Evolutionary conservation across 176 grass and related monocot genomes (phyloP).

Genomic region (Zoysia japonica): DNA sequence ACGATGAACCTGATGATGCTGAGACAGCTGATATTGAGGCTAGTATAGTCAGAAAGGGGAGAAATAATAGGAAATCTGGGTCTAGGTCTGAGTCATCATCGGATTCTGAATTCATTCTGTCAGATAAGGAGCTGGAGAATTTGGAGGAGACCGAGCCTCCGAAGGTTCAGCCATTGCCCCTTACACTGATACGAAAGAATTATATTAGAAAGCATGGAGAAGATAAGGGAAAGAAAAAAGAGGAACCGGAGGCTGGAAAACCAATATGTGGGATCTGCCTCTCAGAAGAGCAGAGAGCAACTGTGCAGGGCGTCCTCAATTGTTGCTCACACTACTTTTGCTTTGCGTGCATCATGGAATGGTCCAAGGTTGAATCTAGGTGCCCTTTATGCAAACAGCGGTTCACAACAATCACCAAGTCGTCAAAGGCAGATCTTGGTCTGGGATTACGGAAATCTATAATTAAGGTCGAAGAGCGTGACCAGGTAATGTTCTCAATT

Average conservation of each 20-base stretch:
- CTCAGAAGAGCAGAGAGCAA: constrained; percentile 70
- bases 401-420: constrained; percentile 88
- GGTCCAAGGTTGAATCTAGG: constrained; percentile 90
- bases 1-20: constrained; percentile 45
- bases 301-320: constrained; percentile 68
- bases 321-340: constrained; percentile 97
- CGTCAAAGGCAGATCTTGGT: constrained; percentile 57
- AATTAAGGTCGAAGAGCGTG: constrained; percentile 73
- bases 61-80: constrained; percentile 44
- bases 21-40: constrained; percentile 2
- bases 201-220: constrained; percentile 41
- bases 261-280: constrained; percentile 82
- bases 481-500: constrained; percentile 69
- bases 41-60: constrained; percentile 43
- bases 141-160: constrained; percentile 21
- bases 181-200: constrained; percentile 43
- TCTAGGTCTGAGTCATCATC: constrained; percentile 54
- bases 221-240: constrained; percentile 72
- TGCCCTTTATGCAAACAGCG: constrained; percentile 88
- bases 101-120: constrained; percentile 68
- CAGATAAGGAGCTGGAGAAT: constrained; percentile 61
- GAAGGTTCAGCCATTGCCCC: constrained; percentile 41
- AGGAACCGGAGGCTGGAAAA: constrained; percentile 51
- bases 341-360: constrained; percentile 84
- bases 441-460: constrained; percentile 57